Conservation (phyloP, 2,329 filamentous ascomycete genomes). For the Celoporthe dispersa region DNA sequence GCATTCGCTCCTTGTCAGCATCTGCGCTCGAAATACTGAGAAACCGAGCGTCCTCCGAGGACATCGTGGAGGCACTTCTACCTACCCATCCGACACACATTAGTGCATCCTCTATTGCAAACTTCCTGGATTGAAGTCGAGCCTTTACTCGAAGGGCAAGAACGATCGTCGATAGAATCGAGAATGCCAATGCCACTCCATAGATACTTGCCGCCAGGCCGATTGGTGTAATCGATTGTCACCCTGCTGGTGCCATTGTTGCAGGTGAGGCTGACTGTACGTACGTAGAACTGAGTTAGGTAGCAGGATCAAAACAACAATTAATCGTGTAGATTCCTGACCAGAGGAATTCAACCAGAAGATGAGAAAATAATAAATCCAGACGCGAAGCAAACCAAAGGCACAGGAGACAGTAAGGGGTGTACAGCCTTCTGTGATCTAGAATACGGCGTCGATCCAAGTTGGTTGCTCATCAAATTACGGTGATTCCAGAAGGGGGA, state of each 20-base stretch:
- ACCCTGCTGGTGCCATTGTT: conserved; percentile 20
- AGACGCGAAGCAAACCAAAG: neutral
- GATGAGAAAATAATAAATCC: neutral
- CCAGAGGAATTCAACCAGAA: neutral
- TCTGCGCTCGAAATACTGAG: neutral
- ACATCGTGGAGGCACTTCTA: neutral
- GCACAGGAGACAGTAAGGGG: neutral
- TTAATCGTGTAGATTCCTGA: no score
- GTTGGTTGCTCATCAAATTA: neutral
- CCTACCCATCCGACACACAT: conserved; percentile 30
- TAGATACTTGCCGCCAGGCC: conserved; percentile 10
- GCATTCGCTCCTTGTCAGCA: neutral
- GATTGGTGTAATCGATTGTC: conserved; percentile 8
- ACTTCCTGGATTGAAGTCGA: conserved; percentile 10
- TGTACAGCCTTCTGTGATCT: neutral
- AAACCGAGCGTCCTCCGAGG: neutral
- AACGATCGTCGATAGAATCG: conserved; percentile 14
- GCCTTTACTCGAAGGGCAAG: conserved; percentile 10
- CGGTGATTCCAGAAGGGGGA: neutral
- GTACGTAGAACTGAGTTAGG: neutral
- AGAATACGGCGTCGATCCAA: neutral
- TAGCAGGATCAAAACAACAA: no score
- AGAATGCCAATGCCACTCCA: conserved; percentile 7
- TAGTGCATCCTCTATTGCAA: conserved; percentile 26
- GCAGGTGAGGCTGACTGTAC: neutral